Conservation (phyloP, 139 green algal genomes). For the Limnomonas spitsbergensis region DNA sequence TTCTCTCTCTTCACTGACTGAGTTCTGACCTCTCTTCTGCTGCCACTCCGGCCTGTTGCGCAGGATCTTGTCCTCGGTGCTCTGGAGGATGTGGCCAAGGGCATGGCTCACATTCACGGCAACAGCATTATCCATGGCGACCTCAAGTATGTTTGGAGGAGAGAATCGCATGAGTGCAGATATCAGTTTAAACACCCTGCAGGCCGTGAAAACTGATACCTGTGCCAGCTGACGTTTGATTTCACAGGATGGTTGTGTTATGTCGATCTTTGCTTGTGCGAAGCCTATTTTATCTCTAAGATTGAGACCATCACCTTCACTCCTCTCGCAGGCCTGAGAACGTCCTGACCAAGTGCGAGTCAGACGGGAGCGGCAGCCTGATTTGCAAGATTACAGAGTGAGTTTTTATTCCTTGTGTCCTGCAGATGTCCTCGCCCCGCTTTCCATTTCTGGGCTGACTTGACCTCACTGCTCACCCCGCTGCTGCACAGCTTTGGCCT, state of each 20-base stretch:
- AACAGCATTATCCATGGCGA: conserved; percentile 29
- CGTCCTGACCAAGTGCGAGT: not conserved
- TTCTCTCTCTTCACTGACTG: too few species aligned
- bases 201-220: too few species aligned
- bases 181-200: too few species aligned
- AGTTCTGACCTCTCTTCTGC: too few species aligned
- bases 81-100: conserved; percentile 13
- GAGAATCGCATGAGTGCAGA: too few species aligned
- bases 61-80: not conserved
- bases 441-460: not conserved
- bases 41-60: too few species aligned
- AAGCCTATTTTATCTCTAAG: not conserved
- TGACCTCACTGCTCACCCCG: not conserved
- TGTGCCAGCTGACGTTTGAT: too few species aligned
- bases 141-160: conserved; percentile 7
- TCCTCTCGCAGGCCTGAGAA: conserved; percentile 13
- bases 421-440: not conserved
- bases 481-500: conserved; percentile 19
- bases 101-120: conserved; percentile 27
- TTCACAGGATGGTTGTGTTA: too few species aligned
- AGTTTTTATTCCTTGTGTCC: not conserved
- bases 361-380: not conserved
- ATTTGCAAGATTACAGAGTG: conserved; percentile 3
- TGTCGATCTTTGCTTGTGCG: not conserved
- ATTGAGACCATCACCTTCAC: conserved; percentile 4